Evolutionary conservation across 1,284 basidiomycete species (phyloP).

Genomic region (Austroboletus niveus): DNA sequence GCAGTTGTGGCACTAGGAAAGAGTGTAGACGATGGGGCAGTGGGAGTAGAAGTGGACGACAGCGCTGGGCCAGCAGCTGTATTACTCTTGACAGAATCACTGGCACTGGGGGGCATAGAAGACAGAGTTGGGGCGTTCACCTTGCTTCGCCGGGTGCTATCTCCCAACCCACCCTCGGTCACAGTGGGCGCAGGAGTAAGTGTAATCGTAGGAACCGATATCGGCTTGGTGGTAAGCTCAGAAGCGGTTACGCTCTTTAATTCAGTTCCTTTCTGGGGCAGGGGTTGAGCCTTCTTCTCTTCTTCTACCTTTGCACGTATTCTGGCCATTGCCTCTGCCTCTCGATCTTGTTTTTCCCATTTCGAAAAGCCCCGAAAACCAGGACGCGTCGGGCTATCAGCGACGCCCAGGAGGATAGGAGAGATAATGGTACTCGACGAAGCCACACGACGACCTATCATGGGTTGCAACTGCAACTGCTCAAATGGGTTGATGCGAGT

Average conservation of each 20-base stretch:
- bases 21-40: constrained; percentile 4
- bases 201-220: constrained; percentile 28
- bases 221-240: constrained; percentile 19
- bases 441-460: constrained; percentile 39
- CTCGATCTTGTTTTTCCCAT: constrained; percentile 80
- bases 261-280: constrained; percentile 5
- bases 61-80: constrained; percentile 7
- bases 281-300: constrained; percentile 35
- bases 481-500: constrained; percentile 40
- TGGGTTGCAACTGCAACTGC: constrained; percentile 27
- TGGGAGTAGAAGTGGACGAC: constrained; percentile 8
- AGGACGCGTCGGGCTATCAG: constrained; percentile 53
- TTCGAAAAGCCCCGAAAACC: constrained; percentile 59
- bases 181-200: constrained; percentile 27
- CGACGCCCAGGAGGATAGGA: constrained; percentile 35
- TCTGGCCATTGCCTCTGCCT: constrained; percentile 71
- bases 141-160: constrained; percentile 13
- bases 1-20: constrained; percentile 4
- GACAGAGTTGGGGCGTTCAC: constrained; percentile 10
- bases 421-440: constrained; percentile 29
- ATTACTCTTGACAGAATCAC: constrained; percentile 11
- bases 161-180: constrained; percentile 6
- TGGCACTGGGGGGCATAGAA: constrained; percentile 11
- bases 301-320: constrained; percentile 52
- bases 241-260: constrained; percentile 25